Evolutionary conservation across 2,329 filamentous ascomycete genomes (phyloP), one percentile per base, ranked within the genome.

Genomic region (Colletotrichum abscissum): DNA sequence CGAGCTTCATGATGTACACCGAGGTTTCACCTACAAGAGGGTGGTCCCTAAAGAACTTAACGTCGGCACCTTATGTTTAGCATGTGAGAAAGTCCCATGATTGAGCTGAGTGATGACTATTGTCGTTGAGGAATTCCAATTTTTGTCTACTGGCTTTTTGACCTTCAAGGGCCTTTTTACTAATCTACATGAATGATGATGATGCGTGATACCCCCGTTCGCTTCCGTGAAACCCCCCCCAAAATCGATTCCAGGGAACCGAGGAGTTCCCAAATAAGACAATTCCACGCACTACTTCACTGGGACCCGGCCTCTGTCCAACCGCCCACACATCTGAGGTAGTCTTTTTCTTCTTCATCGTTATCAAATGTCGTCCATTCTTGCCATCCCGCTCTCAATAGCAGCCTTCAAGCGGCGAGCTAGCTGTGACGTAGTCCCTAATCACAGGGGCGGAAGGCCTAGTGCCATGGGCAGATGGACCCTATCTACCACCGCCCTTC

Each of bases 401-500:
- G 52, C 55, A 30, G 33, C 63, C 38, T 30, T 52, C 52, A 35
- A 42, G 49, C 52, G 63, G 56, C 49, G 26, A 38, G 7, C 52
- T 28, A 22, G 30, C 33, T 19, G 38, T 65, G 46, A 52, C 22
- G n/a, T 55, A 38, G 16, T 64, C 28, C 35, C n/a, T 22, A 46
- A n/a, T n/a, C 19, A 22, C 12, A 46, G n/a, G 30, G 46, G 30
- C 35, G 46, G 12, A 65, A 65, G 49, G 26, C 59, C 28, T 38
- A 16, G 56, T 28, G 12, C 28, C 60, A 35, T 60, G 42, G 46
- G 28, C 54, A 33, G 42, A 60, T 63, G 16, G 42, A 49, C 42
- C 60, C 73, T 74, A 74, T 72, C 72, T 68, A 46, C 71, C 71
- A 26, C 76, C 67, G 28, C 76, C 74, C 75, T 78, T 78, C 71